Evolutionary conservation across 2,329 filamentous ascomycete genomes (phyloP).

Genomic region (Aspergillus texensis): DNA sequence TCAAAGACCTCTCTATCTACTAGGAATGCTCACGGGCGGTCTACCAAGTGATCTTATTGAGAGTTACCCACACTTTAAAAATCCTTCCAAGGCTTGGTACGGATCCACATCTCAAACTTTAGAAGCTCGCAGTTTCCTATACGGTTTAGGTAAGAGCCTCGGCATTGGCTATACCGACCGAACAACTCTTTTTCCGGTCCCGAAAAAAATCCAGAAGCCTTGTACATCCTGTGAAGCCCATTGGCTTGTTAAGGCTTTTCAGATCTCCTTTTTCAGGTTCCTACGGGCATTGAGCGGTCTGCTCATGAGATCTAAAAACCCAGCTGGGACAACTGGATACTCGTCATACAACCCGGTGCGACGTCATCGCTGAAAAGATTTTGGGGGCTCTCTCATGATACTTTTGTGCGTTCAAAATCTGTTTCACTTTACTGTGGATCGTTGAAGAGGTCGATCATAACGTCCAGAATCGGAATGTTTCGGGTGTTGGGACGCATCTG

Average conservation of each 20-base stretch:
- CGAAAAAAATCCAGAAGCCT: background rate
- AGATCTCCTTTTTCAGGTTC: background rate
- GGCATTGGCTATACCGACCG: background rate
- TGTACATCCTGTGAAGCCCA: background rate
- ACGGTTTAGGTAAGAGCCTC: background rate
- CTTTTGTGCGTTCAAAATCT: background rate
- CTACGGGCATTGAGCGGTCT: background rate
- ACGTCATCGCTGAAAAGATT: background rate
- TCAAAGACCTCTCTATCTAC: background rate
- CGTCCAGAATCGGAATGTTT: background rate
- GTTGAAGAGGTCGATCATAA: background rate
- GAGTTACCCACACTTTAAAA: background rate
- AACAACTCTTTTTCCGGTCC: background rate
- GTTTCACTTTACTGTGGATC: background rate
- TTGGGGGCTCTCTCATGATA: background rate
- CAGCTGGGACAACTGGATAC: background rate
- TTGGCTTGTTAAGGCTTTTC: background rate
- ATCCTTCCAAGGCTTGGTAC: background rate
- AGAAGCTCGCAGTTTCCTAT: background rate
- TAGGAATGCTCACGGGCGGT: too few relatives aligned
- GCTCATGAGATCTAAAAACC: background rate
- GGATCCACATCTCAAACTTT: constrained; percentile 1
- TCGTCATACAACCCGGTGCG: background rate
- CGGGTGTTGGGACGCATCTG: background rate
- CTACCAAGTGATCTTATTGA: background rate